Evolutionary conservation across 805 yeast genomes (phyloP), one percentile per base, ranked within the genome.

Genomic region (Candida hungchunana): DNA sequence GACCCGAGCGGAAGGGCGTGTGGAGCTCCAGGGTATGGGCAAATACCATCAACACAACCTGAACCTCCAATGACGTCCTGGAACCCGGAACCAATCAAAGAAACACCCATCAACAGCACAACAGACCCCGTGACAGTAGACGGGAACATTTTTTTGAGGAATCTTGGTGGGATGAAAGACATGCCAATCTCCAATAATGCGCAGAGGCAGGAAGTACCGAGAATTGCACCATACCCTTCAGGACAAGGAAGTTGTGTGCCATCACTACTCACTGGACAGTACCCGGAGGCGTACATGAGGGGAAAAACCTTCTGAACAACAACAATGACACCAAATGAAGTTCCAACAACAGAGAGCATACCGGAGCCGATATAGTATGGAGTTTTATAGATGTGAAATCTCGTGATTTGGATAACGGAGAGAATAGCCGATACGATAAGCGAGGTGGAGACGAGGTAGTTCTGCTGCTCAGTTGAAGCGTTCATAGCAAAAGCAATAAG

Each of bases 91-190:
- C 67, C 66, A 41, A 87, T 69, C 49, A 88, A 71, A 18, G 69
- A 64, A 29, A 79, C 69, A 48, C 96, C 97, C 53, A 88, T 87
- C 21, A 88, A 68, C 37, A 88, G 61, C 20, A 88, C 96, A 30
- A 88, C 96, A 9, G 96, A 95, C 39, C 96, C 96, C 18, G 95
- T 88, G 43, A 89, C 96, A 34, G 86, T 64, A 24, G 95, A 89
- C 14, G 96, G 96, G 66, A 88, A 88, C 23, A 84, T 52, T 42
- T 69, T 77, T 58, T 83, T 87, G 46, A 88, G 67, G 11, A 71
- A 46, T 25, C 67, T 70, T 5, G 95, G 77, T 8, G 97, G 96
- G 47, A 81, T 58, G 58, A 89, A 88, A 0, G 95, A 82, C 34
- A 85, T 56, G 8, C 69, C 48, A 26, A 89, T 69, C 66, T 85